These are phyloP conservation scores for Eucalyptus marginata DNA, from an alignment of 345 rosid species.

Conservation along the genomic window DNA sequence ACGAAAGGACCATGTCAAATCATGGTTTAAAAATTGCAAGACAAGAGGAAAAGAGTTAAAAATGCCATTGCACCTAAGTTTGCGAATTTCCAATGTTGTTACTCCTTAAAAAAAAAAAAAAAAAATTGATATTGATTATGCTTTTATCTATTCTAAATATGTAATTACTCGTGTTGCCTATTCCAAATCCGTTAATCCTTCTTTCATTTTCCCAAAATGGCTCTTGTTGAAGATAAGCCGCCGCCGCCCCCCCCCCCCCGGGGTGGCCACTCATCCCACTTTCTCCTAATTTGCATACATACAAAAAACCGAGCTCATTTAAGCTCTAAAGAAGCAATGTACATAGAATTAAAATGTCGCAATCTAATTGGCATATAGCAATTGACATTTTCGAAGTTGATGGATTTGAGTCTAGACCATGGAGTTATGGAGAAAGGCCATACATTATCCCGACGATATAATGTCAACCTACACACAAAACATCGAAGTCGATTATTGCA, in stretches of 20 bases:
- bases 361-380: neutral
- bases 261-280: neutral
- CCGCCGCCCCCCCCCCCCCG: too few relatives aligned
- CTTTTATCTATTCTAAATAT: neutral
- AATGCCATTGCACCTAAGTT: neutral
- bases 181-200: neutral
- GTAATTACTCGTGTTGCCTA: neutral
- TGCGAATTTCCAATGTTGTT: neutral
- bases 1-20: neutral
- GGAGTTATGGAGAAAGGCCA: neutral
- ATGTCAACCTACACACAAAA: neutral
- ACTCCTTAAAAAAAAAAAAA: neutral
- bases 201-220: neutral
- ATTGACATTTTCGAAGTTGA: neutral
- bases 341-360: too few relatives aligned
- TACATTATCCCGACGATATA: too few relatives aligned
- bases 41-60: neutral
- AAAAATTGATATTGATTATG: neutral
- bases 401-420: neutral
- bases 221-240: neutral
- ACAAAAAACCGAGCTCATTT: neutral
- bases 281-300: neutral
- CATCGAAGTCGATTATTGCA: too few relatives aligned
- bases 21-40: neutral
- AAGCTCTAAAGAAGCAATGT: neutral